Percentiles rank a stretch among this genome's conserved stretches.
phyloP scores from a whole-genome alignment of 192 early-diverging fungal genomes.

The Entomortierella parvispora region DNA sequence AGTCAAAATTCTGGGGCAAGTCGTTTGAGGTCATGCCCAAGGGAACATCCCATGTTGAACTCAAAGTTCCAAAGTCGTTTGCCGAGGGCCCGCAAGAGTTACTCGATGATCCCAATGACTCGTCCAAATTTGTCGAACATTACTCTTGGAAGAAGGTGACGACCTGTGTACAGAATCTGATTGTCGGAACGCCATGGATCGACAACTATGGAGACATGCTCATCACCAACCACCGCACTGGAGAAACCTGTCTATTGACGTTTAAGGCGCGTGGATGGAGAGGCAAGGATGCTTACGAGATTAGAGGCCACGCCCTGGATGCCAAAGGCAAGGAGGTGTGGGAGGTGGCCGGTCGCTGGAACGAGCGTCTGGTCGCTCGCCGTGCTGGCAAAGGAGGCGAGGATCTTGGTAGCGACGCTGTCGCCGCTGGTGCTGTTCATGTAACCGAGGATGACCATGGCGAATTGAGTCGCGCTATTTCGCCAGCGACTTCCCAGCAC shows the following conservation, averaged over 20 bases:
- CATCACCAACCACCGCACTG: conserved; percentile 85
- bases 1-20: conserved; percentile 88
- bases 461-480: conserved; percentile 5
- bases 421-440: conserved; percentile 43
- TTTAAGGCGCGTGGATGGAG: conserved; percentile 84
- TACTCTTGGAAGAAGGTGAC: conserved; percentile 91
- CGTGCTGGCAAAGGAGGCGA: conserved; percentile 41
- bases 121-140: conserved; percentile 75
- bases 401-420: conserved; percentile 58
- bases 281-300: conserved; percentile 72
- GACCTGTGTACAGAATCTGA: conserved; percentile 87
- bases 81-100: conserved; percentile 29
- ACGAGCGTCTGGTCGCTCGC: conserved; percentile 70
- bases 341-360: conserved; percentile 78
- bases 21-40: conserved; percentile 84
- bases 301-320: conserved; percentile 65
- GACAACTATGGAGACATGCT: conserved; percentile 89
- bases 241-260: conserved; percentile 78
- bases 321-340: conserved; percentile 60
- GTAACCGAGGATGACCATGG: conserved; percentile 34
- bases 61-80: conserved; percentile 72
- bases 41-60: conserved; percentile 82
- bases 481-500: conserved; percentile 3
- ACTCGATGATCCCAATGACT: conserved; percentile 56
- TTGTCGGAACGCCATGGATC: conserved; percentile 85